A percentile compares a stretch with the other conserved stretches of the same genome.
Conservation (phyloP, 2,329 filamentous ascomycete species). For the Colletotrichum cordylinicola region DNA sequence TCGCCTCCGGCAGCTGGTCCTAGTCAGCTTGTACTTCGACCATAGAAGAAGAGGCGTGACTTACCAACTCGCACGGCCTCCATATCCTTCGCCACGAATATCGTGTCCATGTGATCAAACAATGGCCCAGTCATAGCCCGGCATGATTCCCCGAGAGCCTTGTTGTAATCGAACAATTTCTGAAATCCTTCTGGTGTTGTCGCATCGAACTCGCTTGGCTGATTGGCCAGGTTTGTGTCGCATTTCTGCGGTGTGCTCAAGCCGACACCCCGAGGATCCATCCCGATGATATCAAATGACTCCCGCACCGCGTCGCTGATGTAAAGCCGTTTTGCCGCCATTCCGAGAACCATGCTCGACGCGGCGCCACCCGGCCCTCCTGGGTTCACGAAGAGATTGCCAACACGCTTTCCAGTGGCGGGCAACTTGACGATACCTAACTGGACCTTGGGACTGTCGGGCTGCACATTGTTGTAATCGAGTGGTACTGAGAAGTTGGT, state of each 20-base stretch:
- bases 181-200: conserved; percentile 12
- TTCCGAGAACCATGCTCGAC: conserved; percentile 5
- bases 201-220: conserved; percentile 10
- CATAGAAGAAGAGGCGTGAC: rapidly evolving
- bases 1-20: background rate
- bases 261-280: conserved; percentile 4
- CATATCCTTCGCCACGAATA: conserved; percentile 11
- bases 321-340: background rate
- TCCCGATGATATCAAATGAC: conserved; percentile 6
- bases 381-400: conserved; percentile 15
- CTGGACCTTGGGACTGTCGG: background rate
- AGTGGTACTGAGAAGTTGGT: conserved; percentile 10
- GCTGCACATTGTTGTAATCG: background rate
- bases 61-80: conserved; percentile 3
- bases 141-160: conserved; percentile 12
- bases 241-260: conserved; percentile 4
- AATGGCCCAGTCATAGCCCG: background rate
- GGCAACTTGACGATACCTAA: conserved; percentile 9
- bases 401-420: background rate
- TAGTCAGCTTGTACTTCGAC: background rate
- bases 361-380: conserved; percentile 12
- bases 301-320: conserved; percentile 2
- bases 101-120: conserved; percentile 8
- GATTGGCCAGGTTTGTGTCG: background rate
- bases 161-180: conserved; percentile 2